Conservation (phyloP, 2,329 filamentous ascomycete genomes). For the Simplicillium aogashimaense region DNA sequence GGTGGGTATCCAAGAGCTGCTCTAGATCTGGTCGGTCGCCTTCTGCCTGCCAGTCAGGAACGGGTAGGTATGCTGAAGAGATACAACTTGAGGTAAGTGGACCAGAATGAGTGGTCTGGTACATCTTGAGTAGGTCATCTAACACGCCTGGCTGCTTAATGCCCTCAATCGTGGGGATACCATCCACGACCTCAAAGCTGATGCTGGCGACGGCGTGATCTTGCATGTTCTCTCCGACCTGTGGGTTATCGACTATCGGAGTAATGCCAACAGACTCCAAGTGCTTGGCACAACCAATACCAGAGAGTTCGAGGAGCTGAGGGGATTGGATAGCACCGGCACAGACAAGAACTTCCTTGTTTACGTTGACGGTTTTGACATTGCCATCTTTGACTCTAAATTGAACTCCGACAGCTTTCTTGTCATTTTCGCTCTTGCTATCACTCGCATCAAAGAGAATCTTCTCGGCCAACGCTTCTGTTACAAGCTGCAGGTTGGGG, state of each 20-base stretch:
- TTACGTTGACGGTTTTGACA: conserved; percentile 11
- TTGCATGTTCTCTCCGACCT: conserved; percentile 28
- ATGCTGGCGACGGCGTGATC: conserved; percentile 18
- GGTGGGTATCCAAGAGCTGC: no score
- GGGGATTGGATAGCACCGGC: conserved; percentile 31
- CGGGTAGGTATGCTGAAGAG: no score
- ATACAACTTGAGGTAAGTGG: no score
- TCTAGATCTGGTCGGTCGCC: no score
- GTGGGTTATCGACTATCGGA: conserved; percentile 21
- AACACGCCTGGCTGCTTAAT: not conserved
- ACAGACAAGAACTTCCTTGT: conserved; percentile 30
- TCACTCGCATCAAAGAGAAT: conserved; percentile 10
- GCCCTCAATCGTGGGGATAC: conserved; percentile 3
- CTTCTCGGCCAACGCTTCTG: conserved; percentile 10
- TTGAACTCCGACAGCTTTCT: conserved; percentile 12
- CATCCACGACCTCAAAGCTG: conserved; percentile 6
- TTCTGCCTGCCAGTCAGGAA: no score
- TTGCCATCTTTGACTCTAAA: conserved; percentile 7
- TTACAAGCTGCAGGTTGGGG: conserved; percentile 12
- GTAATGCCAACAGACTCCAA: conserved; percentile 21
- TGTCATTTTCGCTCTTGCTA: conserved; percentile 1
- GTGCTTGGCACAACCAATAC: conserved; percentile 23
- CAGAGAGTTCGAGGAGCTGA: conserved; percentile 31
- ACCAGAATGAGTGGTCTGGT: no score
- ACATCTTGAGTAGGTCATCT: no score